A percentile compares a stretch with the other conserved stretches of the same genome.
Conservation (phyloP, 2,329 filamentous ascomycete species). For the Purpureocillium takamizusanense region DNA sequence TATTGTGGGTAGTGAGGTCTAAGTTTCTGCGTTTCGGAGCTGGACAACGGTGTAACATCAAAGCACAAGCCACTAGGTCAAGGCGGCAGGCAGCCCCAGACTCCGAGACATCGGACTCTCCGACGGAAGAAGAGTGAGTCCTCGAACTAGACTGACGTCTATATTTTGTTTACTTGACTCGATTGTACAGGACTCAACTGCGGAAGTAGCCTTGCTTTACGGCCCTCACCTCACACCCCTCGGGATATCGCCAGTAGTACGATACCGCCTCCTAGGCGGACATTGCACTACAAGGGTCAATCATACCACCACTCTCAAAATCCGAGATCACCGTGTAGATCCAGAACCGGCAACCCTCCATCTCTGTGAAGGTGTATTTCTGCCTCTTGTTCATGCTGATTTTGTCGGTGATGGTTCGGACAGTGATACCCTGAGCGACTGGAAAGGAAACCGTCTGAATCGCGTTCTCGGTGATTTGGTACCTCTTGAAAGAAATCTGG, state of each 20-base stretch:
- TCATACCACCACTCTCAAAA: not conserved
- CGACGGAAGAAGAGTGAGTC: not conserved
- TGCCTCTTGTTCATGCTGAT: too few species aligned
- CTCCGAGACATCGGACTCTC: not conserved
- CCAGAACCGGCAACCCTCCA: too few species aligned
- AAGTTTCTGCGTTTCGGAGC: not conserved
- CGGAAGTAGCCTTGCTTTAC: not conserved
- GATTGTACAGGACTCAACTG: not conserved
- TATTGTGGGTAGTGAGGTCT: not conserved
- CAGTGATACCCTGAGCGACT: too few species aligned
- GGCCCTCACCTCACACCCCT: not conserved
- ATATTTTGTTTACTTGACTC: not conserved
- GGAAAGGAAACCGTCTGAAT: too few species aligned
- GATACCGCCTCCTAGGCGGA: not conserved
- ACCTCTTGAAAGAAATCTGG: too few species aligned
- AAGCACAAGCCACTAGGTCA: not conserved
- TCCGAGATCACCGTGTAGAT: too few species aligned
- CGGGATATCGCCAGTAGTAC: not conserved
- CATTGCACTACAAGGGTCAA: not conserved
- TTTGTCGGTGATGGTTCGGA: too few species aligned
- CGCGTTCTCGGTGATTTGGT: too few species aligned
- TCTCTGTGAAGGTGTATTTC: too few species aligned
- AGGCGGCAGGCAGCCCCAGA: not conserved
- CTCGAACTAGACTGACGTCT: not conserved
- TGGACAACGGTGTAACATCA: not conserved